These are phyloP conservation scores for Hypomyces rosellus DNA, from an alignment of 2,329 filamentous ascomycete species.

Conservation along the genomic window DNA sequence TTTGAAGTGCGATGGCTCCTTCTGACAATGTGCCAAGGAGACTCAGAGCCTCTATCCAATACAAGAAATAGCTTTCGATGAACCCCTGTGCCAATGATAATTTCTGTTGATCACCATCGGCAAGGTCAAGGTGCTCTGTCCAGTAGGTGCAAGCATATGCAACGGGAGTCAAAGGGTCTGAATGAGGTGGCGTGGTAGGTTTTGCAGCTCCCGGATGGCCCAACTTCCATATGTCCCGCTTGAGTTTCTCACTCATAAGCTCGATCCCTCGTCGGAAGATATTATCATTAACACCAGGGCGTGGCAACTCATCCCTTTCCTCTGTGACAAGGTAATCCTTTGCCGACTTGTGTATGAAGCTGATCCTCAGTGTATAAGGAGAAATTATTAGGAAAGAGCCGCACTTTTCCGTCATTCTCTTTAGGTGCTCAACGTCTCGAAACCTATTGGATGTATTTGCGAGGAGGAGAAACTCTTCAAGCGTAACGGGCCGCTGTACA, in stretches of 20 bases:
- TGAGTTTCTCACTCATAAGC: background rate
- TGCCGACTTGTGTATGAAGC: conserved; percentile 37
- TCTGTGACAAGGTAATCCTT: conserved; percentile 36
- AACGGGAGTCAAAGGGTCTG: conserved; percentile 7
- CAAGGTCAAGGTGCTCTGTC: conserved; percentile 11
- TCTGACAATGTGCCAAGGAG: conserved; percentile 21
- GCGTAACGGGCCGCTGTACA: conserved; percentile 29
- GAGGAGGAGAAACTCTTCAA: conserved; percentile 27
- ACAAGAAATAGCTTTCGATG: conserved; percentile 27
- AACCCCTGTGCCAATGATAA: conserved; percentile 25
- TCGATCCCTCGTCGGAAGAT: conserved; percentile 7
- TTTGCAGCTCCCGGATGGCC: conserved; percentile 1
- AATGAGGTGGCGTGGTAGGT: background rate
- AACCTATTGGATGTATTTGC: conserved; percentile 8
- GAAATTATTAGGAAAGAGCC: conserved; percentile 34
- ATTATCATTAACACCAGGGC: background rate
- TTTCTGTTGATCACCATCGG: conserved; percentile 11
- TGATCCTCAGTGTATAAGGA: conserved; percentile 18
- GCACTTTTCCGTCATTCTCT: conserved; percentile 27
- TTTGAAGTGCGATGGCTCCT: conserved; percentile 11
- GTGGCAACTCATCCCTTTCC: conserved; percentile 9
- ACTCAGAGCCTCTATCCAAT: conserved; percentile 39
- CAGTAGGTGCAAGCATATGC: conserved; percentile 18
- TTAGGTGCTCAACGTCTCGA: conserved; percentile 8
- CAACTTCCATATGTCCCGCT: conserved; percentile 19